A percentile compares a stretch with the other conserved stretches of the same genome.
phyloP scores from a whole-genome alignment of 306 rosid genomes.

The Quillaja saponaria region DNA sequence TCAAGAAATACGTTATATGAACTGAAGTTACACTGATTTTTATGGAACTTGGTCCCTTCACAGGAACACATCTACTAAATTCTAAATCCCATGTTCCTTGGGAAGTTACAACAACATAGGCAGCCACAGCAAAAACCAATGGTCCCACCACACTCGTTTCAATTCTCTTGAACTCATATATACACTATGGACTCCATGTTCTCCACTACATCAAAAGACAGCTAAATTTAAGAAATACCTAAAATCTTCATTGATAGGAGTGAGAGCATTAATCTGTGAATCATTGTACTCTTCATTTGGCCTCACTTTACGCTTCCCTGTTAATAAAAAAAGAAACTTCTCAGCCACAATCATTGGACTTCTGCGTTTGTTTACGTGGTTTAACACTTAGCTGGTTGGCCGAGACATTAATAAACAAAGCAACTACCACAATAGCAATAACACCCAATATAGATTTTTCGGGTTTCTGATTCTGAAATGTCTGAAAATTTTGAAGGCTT shows the following conservation, averaged over 20 bases:
- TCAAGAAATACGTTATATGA: no score
- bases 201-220: background rate
- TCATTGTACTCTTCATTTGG: conserved; percentile 45
- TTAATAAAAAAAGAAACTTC: conserved; percentile 3
- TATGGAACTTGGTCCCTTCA: no score
- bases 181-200: background rate
- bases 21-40: no score
- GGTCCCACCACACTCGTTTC: no score
- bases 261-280: conserved; percentile 56
- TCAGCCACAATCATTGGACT: background rate
- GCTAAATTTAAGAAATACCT: conserved; percentile 68
- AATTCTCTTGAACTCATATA: no score
- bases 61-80: no score
- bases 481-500: conserved; percentile 43
- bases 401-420: background rate
- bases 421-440: conserved; percentile 13
- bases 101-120: no score
- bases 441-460: conserved; percentile 60
- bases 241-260: conserved; percentile 68
- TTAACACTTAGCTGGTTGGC: background rate
- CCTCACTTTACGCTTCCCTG: conserved; percentile 87
- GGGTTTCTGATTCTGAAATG: conserved; percentile 31
- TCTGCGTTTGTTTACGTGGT: conserved; percentile 9
- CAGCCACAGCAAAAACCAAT: no score
- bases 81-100: no score